phyloP scores from a whole-genome alignment of 108 stramenopile genomes.

The Phaeodactylum tricornutum region DNA sequence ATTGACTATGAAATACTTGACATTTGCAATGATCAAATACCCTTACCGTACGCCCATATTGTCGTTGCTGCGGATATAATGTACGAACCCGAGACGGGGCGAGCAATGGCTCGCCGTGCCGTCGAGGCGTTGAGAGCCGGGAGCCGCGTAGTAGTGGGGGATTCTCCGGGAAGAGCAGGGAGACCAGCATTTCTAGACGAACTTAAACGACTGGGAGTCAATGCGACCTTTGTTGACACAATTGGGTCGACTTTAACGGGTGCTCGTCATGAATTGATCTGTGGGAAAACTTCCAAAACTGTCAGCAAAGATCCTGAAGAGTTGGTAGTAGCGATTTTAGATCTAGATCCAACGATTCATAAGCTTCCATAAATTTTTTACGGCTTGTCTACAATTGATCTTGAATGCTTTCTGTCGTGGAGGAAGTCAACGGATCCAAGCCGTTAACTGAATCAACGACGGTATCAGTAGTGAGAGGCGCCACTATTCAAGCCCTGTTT shows the following conservation, averaged over 20 bases:
- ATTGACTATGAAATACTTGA: constrained; percentile 29
- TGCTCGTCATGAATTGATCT: constrained; percentile 43
- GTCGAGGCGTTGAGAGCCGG: constrained; percentile 39
- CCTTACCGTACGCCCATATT: constrained; percentile 26
- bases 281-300: constrained; percentile 32
- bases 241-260: constrained; percentile 38
- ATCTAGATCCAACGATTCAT: no score
- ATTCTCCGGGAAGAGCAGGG: constrained; percentile 44
- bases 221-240: constrained; percentile 23
- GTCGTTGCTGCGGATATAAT: constrained; percentile 59
- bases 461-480: no score
- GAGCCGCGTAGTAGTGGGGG: constrained; percentile 42
- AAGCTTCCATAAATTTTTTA: no score
- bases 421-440: no score
- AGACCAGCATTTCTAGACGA: constrained; percentile 45
- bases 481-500: no score
- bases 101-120: constrained; percentile 35
- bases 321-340: no score
- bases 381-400: no score
- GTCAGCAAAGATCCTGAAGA: no score
- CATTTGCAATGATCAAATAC: constrained; percentile 23
- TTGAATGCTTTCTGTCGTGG: no score
- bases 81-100: constrained; percentile 60
- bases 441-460: no score
- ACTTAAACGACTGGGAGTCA: constrained; percentile 23